Base-by-base conservation (phyloP, 129 eudicot genomes). In the Centella asiatica region DNA sequence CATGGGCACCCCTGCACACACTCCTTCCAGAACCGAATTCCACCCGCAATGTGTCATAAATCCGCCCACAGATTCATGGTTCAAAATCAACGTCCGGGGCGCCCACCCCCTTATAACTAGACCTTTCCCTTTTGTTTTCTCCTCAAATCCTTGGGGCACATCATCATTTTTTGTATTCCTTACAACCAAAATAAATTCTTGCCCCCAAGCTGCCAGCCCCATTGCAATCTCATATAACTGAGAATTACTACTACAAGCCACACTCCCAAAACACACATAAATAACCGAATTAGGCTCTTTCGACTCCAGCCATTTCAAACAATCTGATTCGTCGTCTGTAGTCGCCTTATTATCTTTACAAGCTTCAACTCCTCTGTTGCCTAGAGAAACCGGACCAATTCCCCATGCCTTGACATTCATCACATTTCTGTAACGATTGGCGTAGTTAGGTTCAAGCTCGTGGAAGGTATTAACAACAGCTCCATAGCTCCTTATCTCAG, bases 21-120 rank as follows among this genome's bases (percentile, higher is more conserved):
- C 40, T 6, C 80, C 87, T 78, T 80, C 93, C 39, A 80, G 53
- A 33, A 50, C 52, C 53, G 90, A 84, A 61, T 84, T 84, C 90
- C 86, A 84, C 48, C 90, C 83, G 1, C 83, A 80, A 23, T 84
- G 90, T 1, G 90, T 80, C 74, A 84, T 51, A 42, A 84, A 84
- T 5, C 75, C 76, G 0, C 93, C 93, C 0, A 78, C 62, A 4
- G 87, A 52, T 8, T 50, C 71, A 44, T 84, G 84, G 1, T 73
- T 76, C 5, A 81, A 80, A 69, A 84, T 84, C 82, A 75, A 28
- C 53, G 57, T 42, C 37, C 81, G 87, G 0, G 93, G 87, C 0
- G 84, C 84, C 93, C 87, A 84, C 36, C 93, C 87, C 49, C 69
- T 72, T 44, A 84, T 77, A 3, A 84, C 24, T 39, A 84, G 46